Evolutionary conservation across 306 rosid species (phyloP).

Genomic region (Argentina anserina): DNA sequence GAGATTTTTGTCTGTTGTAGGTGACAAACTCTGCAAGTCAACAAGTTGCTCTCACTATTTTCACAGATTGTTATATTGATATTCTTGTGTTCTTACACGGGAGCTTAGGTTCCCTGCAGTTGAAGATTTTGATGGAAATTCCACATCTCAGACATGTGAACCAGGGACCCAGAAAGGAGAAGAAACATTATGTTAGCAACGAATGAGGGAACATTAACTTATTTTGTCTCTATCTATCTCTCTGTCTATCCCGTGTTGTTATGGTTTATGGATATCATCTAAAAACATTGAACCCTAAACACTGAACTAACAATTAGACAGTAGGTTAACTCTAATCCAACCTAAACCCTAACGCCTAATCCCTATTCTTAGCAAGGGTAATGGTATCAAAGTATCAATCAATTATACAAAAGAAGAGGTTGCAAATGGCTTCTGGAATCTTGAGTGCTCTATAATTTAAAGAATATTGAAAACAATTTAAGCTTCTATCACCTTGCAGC

Average conservation of each 20-base stretch:
- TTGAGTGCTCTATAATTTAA: background rate
- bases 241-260: background rate
- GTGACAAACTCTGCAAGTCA: constrained; percentile 43
- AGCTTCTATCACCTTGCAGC: background rate
- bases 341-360: background rate
- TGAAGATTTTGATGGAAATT: constrained; percentile 28
- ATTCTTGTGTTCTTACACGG: constrained; percentile 22
- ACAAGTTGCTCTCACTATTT: constrained; percentile 19
- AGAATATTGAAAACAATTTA: background rate
- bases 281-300: background rate
- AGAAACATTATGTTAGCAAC: background rate
- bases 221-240: background rate
- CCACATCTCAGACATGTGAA: constrained; percentile 45
- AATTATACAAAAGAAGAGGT: background rate
- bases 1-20: constrained; percentile 34
- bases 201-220: constrained; percentile 2
- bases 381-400: background rate
- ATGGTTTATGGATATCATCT: background rate
- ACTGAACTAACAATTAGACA: background rate
- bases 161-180: constrained; percentile 24
- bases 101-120: constrained; percentile 18
- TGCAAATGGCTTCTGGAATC: background rate
- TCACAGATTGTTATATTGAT: constrained; percentile 5
- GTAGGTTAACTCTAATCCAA: background rate
- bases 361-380: background rate